Evolutionary conservation across 129 eudicot genomes (phyloP), one percentile per base, ranked within the genome.

Genomic region (Logfia minima): DNA sequence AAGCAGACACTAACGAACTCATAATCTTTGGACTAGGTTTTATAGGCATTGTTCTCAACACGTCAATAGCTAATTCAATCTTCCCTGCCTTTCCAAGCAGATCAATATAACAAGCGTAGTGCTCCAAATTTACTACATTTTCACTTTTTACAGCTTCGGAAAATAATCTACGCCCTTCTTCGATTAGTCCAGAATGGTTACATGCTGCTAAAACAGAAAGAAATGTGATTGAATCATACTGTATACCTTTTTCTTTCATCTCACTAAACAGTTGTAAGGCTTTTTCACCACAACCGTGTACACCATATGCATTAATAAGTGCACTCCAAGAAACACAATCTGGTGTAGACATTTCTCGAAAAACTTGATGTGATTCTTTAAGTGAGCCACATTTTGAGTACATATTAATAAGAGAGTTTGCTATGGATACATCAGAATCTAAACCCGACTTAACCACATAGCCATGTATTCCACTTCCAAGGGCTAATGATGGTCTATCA

Each of bases 81-180:
- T 75, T 78, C 68, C 97, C 97, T 11, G 96, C 87, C 73, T 87
- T 80, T 29, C 92, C 96, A 37, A 92, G 92, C 71, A 92, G 95
- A 81, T 92, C 92, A 45, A 92, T 78, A 66, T 71, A 83, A 72
- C 97, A 92, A 73, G 89, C 89, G 75, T 89, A 92, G 35, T 81
- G 92, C 68, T 92, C 92, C 71, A 71, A 4, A 8, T 78, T 76
- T 18, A 87, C 39, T 13, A 51, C 10, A 8, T 72, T 62, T 28
- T 51, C 52, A 28, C 74, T 79, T 19, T 77, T 70, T 23, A 65
- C 6, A 61, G 86, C 86, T 53, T 68, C 73, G 76, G 82, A 35
- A 52, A 89, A 89, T 6, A 88, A 13, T 63, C 29, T 74, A 8
- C 53, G 77, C 9, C 84, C 97, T 72, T 87, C 87, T 60, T 92